These are phyloP conservation scores for Zhuliangozyma parablackwelliae DNA, from an alignment of 1,139 yeast genomes.

Conservation along the genomic window DNA sequence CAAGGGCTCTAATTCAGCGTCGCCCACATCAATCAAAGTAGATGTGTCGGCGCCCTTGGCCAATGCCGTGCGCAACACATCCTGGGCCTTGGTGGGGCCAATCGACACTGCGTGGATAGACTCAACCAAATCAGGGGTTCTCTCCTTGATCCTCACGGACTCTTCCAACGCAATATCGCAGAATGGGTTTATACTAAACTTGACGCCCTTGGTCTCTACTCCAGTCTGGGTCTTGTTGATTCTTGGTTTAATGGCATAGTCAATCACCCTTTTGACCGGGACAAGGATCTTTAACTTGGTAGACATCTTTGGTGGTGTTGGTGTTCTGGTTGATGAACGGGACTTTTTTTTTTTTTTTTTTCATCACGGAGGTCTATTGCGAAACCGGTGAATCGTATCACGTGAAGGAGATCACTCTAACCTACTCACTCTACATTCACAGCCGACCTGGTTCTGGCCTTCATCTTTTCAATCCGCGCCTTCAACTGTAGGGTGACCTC, in stretches of 20 bases:
- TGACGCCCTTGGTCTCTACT: constrained; percentile 85
- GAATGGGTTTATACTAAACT: constrained; percentile 92
- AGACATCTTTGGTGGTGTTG: constrained; percentile 23
- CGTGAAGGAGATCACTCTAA: too few species aligned
- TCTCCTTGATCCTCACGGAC: constrained; percentile 74
- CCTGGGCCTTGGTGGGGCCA: constrained; percentile 85
- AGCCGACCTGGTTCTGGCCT: constrained; percentile 34
- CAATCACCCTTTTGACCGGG: constrained; percentile 93
- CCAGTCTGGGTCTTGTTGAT: constrained; percentile 84
- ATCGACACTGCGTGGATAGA: constrained; percentile 87
- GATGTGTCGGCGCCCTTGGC: constrained; percentile 93
- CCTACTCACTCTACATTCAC: constrained; percentile 4
- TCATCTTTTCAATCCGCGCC: constrained; percentile 88
- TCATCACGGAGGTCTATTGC: too few species aligned
- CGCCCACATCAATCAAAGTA: constrained; percentile 77
- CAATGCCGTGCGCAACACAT: constrained; percentile 79
- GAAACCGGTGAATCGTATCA: too few species aligned
- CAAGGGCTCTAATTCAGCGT: constrained; percentile 76
- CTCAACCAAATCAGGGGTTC: constrained; percentile 68
- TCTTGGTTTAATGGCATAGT: constrained; percentile 89
- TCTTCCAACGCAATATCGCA: constrained; percentile 96
- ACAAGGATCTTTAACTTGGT: constrained; percentile 72
- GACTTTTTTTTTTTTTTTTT: too few species aligned
- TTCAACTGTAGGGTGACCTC: constrained; percentile 82
- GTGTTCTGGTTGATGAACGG: too few species aligned